Evolutionary conservation across 2,329 filamentous ascomycete genomes (phyloP).

Genomic region (Elsinoe arachidis): DNA sequence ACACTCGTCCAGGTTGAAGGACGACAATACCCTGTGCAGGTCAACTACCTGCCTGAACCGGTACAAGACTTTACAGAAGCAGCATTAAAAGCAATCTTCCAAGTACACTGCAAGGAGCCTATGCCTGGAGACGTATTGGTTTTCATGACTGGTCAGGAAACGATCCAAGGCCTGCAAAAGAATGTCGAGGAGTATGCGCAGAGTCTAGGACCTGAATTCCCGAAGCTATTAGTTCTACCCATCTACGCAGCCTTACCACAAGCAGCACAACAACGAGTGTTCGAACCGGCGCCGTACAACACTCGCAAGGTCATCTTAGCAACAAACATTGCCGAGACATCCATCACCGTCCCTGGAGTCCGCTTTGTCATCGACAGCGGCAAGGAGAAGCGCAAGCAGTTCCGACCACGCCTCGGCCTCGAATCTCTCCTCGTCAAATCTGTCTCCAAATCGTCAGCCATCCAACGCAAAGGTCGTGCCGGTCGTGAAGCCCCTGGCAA

Average conservation of each 20-base stretch:
- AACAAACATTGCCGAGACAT: slow-evolving; percentile 98
- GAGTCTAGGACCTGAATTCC: slow-evolving; percentile 64
- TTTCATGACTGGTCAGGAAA: slow-evolving; percentile 87
- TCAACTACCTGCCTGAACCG: slow-evolving; percentile 63
- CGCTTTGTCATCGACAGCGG: slow-evolving; percentile 86
- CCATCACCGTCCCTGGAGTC: slow-evolving; percentile 89
- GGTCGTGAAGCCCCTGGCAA: slow-evolving; percentile 86
- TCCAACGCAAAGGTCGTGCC: slow-evolving; percentile 84
- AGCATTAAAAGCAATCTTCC: slow-evolving; percentile 71
- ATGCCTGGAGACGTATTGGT: slow-evolving; percentile 90
- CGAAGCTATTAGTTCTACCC: slow-evolving; percentile 63
- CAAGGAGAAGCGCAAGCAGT: slow-evolving; percentile 91
- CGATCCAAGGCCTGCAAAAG: slow-evolving; percentile 73
- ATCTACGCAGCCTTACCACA: slow-evolving; percentile 87
- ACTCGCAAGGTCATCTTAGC: slow-evolving; percentile 85
- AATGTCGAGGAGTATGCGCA: slow-evolving; percentile 71
- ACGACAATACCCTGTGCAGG: slow-evolving; percentile 75
- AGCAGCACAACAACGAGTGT: slow-evolving; percentile 76
- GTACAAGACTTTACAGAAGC: slow-evolving; percentile 75
- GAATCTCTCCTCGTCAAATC: slow-evolving; percentile 85
- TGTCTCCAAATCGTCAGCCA: slow-evolving; percentile 86
- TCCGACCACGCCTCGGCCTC: slow-evolving; percentile 71
- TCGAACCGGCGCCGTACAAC: slow-evolving; percentile 61
- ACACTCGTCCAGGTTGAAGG: slow-evolving; percentile 67
- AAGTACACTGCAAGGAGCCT: slow-evolving; percentile 78